Percentiles rank a stretch among this genome's conserved stretches.
These are phyloP conservation scores for Blumeriella jaapii DNA, from an alignment of 2,329 filamentous ascomycete species.

Conservation along the genomic window DNA sequence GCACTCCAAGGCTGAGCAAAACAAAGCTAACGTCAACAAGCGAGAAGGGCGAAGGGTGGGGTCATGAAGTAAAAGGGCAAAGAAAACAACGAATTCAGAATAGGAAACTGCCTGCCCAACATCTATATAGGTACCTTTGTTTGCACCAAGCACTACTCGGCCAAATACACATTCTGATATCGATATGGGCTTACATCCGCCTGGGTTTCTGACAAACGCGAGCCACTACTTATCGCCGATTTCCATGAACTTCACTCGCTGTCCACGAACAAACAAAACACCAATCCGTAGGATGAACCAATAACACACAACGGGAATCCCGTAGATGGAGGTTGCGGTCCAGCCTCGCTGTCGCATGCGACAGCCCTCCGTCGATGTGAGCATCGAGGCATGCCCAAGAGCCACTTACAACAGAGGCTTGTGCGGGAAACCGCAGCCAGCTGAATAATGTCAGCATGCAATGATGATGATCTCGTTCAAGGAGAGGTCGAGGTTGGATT, in stretches of 20 bases:
- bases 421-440: slow-evolving; percentile 1
- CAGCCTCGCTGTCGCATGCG: not conserved
- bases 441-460: slow-evolving; percentile 8
- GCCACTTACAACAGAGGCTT: slow-evolving; percentile 5
- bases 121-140: not conserved
- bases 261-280: not conserved
- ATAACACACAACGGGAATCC: not conserved
- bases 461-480: slow-evolving; percentile 6
- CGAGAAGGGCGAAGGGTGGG: not conserved
- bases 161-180: not conserved
- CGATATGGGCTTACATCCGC: not conserved
- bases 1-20: not conserved
- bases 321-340: not conserved
- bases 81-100: not conserved
- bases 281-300: not conserved
- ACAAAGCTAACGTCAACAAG: not conserved
- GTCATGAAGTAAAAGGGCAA: not conserved
- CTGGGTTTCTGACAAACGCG: slow-evolving; percentile 10
- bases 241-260: slow-evolving; percentile 2
- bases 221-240: slow-evolving; percentile 6
- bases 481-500: not conserved
- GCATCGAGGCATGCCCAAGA: slow-evolving; percentile 4
- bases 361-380: slow-evolving; percentile 6
- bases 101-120: not conserved
- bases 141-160: not conserved